These are phyloP conservation scores for Paecilomyces sp. DNA, from an alignment of 2,329 filamentous ascomycete genomes.

Conservation along the genomic window DNA sequence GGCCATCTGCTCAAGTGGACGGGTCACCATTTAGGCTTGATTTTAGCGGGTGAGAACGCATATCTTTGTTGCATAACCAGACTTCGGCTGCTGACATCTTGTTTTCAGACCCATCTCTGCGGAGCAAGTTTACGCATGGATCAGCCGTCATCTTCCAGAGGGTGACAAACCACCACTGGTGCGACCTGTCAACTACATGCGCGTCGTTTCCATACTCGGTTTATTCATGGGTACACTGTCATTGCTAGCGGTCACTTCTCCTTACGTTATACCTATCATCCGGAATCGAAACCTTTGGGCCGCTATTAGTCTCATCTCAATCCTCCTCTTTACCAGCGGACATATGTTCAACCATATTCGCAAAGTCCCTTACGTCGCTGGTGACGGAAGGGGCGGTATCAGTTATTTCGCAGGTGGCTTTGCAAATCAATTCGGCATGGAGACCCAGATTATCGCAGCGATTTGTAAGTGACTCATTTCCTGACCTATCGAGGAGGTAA, in stretches of 20 bases:
- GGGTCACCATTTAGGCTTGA: conserved; percentile 71
- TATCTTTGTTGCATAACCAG: background rate
- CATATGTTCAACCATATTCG: conserved; percentile 99
- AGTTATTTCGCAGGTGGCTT: conserved; percentile 89
- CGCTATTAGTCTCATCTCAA: conserved; percentile 75
- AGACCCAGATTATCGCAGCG: conserved; percentile 90
- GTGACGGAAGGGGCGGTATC: conserved; percentile 77
- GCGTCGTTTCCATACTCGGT: conserved; percentile 61
- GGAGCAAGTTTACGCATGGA: conserved; percentile 71
- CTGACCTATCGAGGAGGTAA: background rate
- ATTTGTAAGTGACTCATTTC: conserved; percentile 62
- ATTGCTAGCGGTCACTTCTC: conserved; percentile 62
- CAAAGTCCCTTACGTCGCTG: conserved; percentile 85
- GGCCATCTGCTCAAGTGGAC: conserved; percentile 66
- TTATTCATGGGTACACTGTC: conserved; percentile 64
- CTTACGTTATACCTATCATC: conserved; percentile 72
- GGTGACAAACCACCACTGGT: conserved; percentile 69
- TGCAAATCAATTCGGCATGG: conserved; percentile 86
- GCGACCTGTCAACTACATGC: conserved; percentile 81
- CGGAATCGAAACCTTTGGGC: conserved; percentile 95
- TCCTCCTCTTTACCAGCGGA: conserved; percentile 88
- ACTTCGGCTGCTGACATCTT: background rate
- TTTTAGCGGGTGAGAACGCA: conserved; percentile 65
- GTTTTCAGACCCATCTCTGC: conserved; percentile 59
- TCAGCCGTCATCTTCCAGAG: conserved; percentile 69